Percentiles rank a stretch among this genome's conserved stretches.
These are phyloP conservation scores for Asterophora parasitica DNA, from an alignment of 768 basidiomycete species.

Conservation along the genomic window DNA sequence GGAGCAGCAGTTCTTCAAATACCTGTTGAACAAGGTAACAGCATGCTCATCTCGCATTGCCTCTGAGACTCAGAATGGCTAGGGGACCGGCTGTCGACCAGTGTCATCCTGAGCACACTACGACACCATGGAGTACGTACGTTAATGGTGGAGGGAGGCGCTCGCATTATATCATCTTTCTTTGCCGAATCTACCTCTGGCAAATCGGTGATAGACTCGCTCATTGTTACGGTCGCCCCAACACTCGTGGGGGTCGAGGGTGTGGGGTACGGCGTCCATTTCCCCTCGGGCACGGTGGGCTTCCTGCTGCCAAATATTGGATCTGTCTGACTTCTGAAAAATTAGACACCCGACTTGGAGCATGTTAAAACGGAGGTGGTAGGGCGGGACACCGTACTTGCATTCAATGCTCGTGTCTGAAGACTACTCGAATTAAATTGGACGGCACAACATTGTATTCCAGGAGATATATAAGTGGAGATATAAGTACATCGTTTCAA, in stretches of 20 bases:
- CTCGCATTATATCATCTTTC: slow-evolving; percentile 74
- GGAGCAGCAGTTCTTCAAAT: slow-evolving; percentile 67
- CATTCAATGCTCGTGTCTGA: slow-evolving; percentile 14
- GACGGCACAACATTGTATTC: neutral
- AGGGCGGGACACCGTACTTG: slow-evolving; percentile 32
- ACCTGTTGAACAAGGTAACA: slow-evolving; percentile 32
- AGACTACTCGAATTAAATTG: neutral
- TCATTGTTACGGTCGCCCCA: slow-evolving; percentile 87
- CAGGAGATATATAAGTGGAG: neutral
- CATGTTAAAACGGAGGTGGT: slow-evolving; percentile 27
- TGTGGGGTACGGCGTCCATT: slow-evolving; percentile 44
- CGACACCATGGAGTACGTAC: slow-evolving; percentile 54
- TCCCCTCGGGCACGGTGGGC: slow-evolving; percentile 14
- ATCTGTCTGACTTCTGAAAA: neutral
- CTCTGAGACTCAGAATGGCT: neutral
- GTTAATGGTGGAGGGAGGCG: slow-evolving; percentile 97
- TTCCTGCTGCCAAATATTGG: neutral
- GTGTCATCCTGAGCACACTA: slow-evolving; percentile 47
- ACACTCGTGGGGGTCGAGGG: slow-evolving; percentile 74
- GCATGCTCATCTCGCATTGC: no score
- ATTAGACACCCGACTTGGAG: slow-evolving; percentile 17
- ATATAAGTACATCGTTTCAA: neutral
- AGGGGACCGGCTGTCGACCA: slow-evolving; percentile 34
- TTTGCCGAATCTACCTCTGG: slow-evolving; percentile 26
- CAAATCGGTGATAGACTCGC: slow-evolving; percentile 50